Conservation (phyloP, 2,329 filamentous ascomycete genomes). For the Juglanconis juglandina region DNA sequence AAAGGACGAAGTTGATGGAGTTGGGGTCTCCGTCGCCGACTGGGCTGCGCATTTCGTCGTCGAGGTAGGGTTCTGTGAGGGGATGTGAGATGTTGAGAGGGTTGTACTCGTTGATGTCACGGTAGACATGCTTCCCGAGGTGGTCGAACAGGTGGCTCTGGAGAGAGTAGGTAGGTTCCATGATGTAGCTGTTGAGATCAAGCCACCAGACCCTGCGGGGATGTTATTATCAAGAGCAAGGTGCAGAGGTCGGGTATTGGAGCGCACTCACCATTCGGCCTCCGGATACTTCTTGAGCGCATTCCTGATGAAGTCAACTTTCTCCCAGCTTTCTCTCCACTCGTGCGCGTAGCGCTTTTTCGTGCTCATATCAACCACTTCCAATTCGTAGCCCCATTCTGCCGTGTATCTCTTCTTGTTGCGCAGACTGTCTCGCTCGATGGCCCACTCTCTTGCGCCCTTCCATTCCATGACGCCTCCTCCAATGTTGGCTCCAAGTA, state of each 20-base stretch:
- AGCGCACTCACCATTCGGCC: constrained; percentile 77
- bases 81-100: constrained; percentile 92
- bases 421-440: constrained; percentile 90
- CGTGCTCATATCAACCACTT: constrained; percentile 97
- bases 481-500: constrained; percentile 88
- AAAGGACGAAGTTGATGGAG: constrained; percentile 83
- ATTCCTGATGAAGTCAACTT: constrained; percentile 88
- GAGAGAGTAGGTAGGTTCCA: constrained; percentile 89
- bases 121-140: constrained; percentile 72
- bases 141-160: constrained; percentile 87
- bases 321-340: constrained; percentile 99
- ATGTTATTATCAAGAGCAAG: too few species aligned
- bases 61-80: constrained; percentile 69
- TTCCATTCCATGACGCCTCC: constrained; percentile 99
- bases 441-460: constrained; percentile 93
- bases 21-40: constrained; percentile 72
- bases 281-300: constrained; percentile 90
- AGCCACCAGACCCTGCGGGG: constrained; percentile 97
- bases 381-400: constrained; percentile 90
- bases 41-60: constrained; percentile 66
- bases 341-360: constrained; percentile 98
- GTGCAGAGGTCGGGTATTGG: not conserved
- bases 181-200: constrained; percentile 94
- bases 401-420: constrained; percentile 90
- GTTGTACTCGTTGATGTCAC: constrained; percentile 95